A percentile compares a stretch with the other conserved stretches of the same genome.
Conservation (phyloP, 2,329 filamentous ascomycete species). For the Colletotrichum nymphaeae region DNA sequence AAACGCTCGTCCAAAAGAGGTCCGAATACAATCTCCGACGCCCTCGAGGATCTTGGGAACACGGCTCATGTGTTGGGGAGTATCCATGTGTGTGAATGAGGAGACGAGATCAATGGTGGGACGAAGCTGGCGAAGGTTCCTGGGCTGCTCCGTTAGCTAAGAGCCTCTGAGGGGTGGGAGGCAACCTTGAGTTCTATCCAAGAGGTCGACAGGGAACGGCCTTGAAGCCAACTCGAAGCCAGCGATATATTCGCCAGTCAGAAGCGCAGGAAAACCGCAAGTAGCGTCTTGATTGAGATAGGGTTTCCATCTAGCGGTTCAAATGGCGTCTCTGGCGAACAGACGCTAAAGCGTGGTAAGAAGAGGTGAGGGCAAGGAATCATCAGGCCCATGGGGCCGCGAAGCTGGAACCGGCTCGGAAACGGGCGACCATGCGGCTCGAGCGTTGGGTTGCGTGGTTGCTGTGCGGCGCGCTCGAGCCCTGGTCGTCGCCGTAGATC, state of each 20-base stretch:
- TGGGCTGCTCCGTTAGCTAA: background rate
- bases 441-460: conserved; percentile 29
- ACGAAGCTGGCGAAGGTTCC: background rate
- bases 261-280: background rate
- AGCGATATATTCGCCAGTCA: conserved; percentile 1
- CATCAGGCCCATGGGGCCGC: background rate
- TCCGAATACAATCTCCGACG: background rate
- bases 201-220: background rate
- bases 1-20: background rate
- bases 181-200: too few relatives aligned
- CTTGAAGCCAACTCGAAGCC: background rate
- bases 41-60: conserved; percentile 4
- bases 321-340: conserved; percentile 27
- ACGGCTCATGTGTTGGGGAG: background rate
- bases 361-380: background rate
- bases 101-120: background rate
- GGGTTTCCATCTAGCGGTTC: conserved; percentile 12
- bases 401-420: background rate
- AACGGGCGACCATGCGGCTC: conserved; percentile 20
- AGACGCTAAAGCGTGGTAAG: conserved; percentile 30
- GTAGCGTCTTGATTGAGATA: conserved; percentile 17
- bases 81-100: background rate
- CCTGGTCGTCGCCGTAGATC: background rate
- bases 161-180: background rate
- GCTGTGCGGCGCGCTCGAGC: conserved; percentile 26